Evolutionary conservation across 352 stramenopile species (phyloP), one percentile per base, ranked within the genome.

Genomic region (Saprolegnia diclina): DNA sequence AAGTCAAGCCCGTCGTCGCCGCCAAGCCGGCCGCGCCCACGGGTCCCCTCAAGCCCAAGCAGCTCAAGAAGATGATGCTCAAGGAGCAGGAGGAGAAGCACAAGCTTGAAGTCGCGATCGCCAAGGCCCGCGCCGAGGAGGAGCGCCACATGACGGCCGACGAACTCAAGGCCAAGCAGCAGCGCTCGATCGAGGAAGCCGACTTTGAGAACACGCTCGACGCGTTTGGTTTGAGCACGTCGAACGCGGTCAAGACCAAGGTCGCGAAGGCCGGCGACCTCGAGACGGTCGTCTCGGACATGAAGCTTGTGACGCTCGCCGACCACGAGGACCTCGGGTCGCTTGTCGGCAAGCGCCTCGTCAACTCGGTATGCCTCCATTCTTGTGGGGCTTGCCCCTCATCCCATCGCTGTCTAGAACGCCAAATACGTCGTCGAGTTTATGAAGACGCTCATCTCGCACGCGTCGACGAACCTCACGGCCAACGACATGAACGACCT

Each of bases 31-130:
- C 69, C 11, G 66, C 71, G 11, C 67, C 77, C 9, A 88, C 86
- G 65, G 84, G 79, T 2, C 82, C 79, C 22, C 76, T 90, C 46
- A 91, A 91, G 76, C 85, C 85, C 53, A 93, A 93, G 76, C 85
- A 86, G 76, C 64, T 91, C n/a, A 93, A 93, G 77, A 93, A 91
- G 76, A 75, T 89, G 72, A 91, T 91, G 73, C 71, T 91, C 29
- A 91, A 93, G 79, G 85, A 93, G 73, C 79, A 85, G n/a, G 80
- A 91, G 67, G 82, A 91, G 67, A 93, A 93, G 75, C 85, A 83
- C 56, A 81, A 83, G 64, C 69, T 91, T 50, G 85, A 93, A 59
- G 78, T 91, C 57, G 82, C 80, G 35, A 75, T 91, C 40, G 85
- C 83, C 44, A 90, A 90, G 76, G 81, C 82, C 53, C 82, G 83